Base-by-base conservation (phyloP, 306 rosid genomes). In the Delonix regia region DNA sequence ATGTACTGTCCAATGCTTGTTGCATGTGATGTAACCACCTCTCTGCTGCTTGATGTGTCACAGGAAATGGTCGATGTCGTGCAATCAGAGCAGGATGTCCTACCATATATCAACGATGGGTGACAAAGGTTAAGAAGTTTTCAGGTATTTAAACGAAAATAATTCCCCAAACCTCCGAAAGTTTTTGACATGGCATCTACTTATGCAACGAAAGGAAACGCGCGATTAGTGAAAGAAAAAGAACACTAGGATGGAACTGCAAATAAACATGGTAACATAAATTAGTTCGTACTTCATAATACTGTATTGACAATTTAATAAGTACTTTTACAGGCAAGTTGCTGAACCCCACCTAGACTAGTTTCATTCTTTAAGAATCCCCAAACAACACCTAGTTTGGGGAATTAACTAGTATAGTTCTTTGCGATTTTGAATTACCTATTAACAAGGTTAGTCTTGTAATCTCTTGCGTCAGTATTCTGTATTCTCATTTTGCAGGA, bases 61-160 rank as follows among this genome's bases (percentile, higher is more conserved):
- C 86, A 0, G 91, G 89, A 85, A 95, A 95, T 53, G 95, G 89
- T 25, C 95, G 87, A 78, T 95, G 98, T 36, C 99, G 86, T 5
- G 81, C 93, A 42, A 92, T 92, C 70, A 95, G 88, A 66, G 99
- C 97, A 71, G 99, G 99, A 81, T 92, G 99, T 49, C 97, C 97
- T 94, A 82, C 71, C 80, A 86, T 67, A 33, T 30, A 75, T 53
- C 62, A 81, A 51, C 27, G 61, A 56, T 57, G 22, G 2, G 38
- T 27, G 42, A 61, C 62, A 51, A 66, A 34, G 81, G 59, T 41
- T 67, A 25, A 69, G 9, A 49, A 25, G n/a, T 38, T 53, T 9
- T 52, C 16, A 44, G 30, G 19, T 67, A 42, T 30, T 47, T 38
- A 10, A 38, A 52, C 19, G 19, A 65, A 81, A 51, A 22, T 39